These are phyloP conservation scores for Mallotus nudiflorus DNA, from an alignment of 345 rosid genomes.

Conservation along the genomic window DNA sequence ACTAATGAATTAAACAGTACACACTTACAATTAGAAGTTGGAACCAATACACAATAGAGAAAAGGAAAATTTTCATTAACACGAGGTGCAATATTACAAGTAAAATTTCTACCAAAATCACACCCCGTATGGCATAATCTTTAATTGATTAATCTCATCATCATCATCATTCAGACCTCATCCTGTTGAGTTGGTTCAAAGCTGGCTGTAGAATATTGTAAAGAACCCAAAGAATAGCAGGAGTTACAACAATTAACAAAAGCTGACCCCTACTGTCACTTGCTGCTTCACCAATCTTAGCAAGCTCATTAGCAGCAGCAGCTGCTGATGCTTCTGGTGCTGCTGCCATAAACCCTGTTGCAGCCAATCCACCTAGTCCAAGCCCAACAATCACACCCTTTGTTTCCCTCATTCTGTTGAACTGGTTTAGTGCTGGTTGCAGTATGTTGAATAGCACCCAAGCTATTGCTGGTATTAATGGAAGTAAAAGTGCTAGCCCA, in stretches of 20 bases:
- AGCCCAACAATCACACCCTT: conserved; percentile 70
- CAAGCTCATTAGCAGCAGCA: conserved; percentile 53
- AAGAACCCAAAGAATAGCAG: conserved; percentile 90
- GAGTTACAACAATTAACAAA: conserved; percentile 75
- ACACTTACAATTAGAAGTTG: not conserved
- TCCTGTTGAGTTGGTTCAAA: conserved; percentile 84
- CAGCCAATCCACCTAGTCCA: conserved; percentile 76
- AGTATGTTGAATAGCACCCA: conserved; percentile 97
- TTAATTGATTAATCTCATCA: no score
- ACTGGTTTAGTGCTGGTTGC: conserved; percentile 89
- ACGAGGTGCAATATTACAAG: conserved; percentile 42
- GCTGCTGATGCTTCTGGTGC: conserved; percentile 52
- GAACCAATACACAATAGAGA: no score
- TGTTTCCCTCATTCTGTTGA: conserved; percentile 66
- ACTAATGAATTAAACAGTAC: no score
- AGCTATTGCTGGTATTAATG: conserved; percentile 75
- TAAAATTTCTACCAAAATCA: not conserved
- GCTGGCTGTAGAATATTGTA: conserved; percentile 96
- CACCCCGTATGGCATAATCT: not conserved
- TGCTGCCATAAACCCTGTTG: conserved; percentile 46
- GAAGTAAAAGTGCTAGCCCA: conserved; percentile 78
- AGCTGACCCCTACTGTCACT: conserved; percentile 81
- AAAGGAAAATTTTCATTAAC: conserved; percentile 19
- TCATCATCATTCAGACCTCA: conserved; percentile 55
- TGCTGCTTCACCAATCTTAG: conserved; percentile 41